Evolutionary conservation across 768 basidiomycete species (phyloP).

Genomic region (Suillus occidentalis): DNA sequence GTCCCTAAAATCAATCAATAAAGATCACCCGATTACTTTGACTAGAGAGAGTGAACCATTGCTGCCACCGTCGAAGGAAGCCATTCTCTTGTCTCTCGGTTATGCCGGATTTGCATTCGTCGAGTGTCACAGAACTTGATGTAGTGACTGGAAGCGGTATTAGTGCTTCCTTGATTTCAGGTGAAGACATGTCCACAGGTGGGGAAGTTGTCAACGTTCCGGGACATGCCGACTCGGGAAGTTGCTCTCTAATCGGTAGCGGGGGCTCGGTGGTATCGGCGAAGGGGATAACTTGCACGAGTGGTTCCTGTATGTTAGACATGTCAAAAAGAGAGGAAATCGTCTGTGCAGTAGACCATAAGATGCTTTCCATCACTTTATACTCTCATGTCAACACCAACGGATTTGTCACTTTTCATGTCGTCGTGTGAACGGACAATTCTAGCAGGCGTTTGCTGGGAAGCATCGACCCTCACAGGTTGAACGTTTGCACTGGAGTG

Average conservation of each 20-base stretch:
- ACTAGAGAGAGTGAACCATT: conserved; percentile 1
- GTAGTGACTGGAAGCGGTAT: not conserved
- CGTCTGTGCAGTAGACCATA: not conserved
- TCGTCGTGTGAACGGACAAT: not conserved
- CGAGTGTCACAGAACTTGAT: not conserved
- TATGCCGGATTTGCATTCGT: not conserved
- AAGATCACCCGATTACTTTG: not conserved
- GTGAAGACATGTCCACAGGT: not conserved
- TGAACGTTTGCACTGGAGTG: not conserved
- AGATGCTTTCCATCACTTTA: not conserved
- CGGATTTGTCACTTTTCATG: not conserved
- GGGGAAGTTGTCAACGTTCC: not conserved
- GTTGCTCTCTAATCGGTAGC: not conserved
- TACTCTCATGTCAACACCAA: conserved; percentile 1
- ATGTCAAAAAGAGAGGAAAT: not conserved
- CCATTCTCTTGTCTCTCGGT: conserved; percentile 5
- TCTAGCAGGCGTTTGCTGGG: not conserved
- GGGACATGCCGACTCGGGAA: not conserved
- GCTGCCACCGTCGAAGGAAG: conserved; percentile 9
- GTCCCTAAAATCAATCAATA: conserved; percentile 8
- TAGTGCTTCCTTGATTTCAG: not conserved
- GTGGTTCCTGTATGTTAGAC: not conserved
- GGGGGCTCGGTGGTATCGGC: not conserved
- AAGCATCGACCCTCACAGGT: not conserved
- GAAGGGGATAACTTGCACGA: no score